A percentile compares a stretch with the other conserved stretches of the same genome.
phyloP scores from a whole-genome alignment of 2,329 filamentous ascomycete genomes.

The Helminthosporium solani region DNA sequence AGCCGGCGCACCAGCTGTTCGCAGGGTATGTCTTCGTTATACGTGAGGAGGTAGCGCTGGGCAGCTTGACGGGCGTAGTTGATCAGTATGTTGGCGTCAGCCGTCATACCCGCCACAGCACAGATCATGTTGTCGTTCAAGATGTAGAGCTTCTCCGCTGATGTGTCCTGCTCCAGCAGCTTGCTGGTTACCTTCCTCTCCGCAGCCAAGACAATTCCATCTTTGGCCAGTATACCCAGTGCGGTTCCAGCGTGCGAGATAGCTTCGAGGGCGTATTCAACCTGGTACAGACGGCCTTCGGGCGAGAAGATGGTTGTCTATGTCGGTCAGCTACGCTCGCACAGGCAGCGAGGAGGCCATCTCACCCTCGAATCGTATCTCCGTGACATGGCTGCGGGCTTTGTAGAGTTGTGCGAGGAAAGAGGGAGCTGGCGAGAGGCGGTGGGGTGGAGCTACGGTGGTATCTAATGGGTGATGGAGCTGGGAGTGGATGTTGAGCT shows the following conservation, averaged over 20 bases:
- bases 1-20: slow-evolving; percentile 95
- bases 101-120: slow-evolving; percentile 97
- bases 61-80: slow-evolving; percentile 98
- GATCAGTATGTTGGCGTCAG: slow-evolving; percentile 99
- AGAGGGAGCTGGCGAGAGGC: slow-evolving; percentile 7
- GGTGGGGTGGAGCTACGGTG: slow-evolving; percentile 17
- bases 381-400: slow-evolving; percentile 71
- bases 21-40: slow-evolving; percentile 99
- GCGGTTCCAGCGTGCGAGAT: slow-evolving; percentile 98
- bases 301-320: slow-evolving; percentile 99
- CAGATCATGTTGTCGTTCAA: slow-evolving; percentile 99
- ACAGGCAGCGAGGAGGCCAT: slow-evolving; percentile 19
- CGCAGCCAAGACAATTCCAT: slow-evolving; percentile 96
- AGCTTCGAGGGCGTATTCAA: slow-evolving; percentile 98
- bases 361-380: slow-evolving; percentile 95
- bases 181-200: slow-evolving; percentile 99
- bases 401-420: slow-evolving; percentile 3
- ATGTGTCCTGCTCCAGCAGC: slow-evolving; percentile 98
- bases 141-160: slow-evolving; percentile 99
- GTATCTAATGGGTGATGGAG: slow-evolving; percentile 24
- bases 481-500: slow-evolving; percentile 36
- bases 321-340: slow-evolving; percentile 20
- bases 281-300: slow-evolving; percentile 96
- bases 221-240: slow-evolving; percentile 92
- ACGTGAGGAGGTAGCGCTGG: slow-evolving; percentile 95